Evolutionary conservation across 2,329 filamentous ascomycete genomes (phyloP), one percentile per base, ranked within the genome.

Genomic region (Fusarium buxicola): DNA sequence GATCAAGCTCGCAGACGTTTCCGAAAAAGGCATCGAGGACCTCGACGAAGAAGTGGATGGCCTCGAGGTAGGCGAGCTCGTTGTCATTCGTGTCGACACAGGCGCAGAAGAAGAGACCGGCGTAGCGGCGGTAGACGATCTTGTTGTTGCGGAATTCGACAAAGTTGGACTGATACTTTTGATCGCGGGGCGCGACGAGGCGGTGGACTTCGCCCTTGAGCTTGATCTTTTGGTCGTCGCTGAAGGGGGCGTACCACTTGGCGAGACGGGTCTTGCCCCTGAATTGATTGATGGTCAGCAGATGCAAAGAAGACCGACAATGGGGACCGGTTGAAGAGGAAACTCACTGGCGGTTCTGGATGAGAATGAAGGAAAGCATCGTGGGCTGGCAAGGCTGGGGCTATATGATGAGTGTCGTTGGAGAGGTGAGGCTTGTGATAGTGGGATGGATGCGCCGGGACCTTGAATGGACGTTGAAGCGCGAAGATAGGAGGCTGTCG

Each of bases 81-180:
- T 98, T 99, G 79, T 99, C 95, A 78, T 97, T 98, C 47, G 94
- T 96, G 80, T 99, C 95, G 75, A 99, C 95, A 79, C 95, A 98
- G 50, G 94, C 96, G 83, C 95, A 99, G 83, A 99, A 99, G 86
- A 99, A 99, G 57, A 99, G 88, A 1, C 95, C 95, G 0, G 95
- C 95, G 80, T 99, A 99, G 63, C 95, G 91, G 39, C 96, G 90
- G 82, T 99, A 99, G 50, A 99, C 92, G 71, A 99, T 91, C 82
- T 97, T 98, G 76, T 94, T 93, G 80, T 93, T 92, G 68, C 92
- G 91, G 81, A 91, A 90, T 80, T 99, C 95, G 84, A 99, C 95
- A 74, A 99, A 99, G 82, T 99, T 99, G 80, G 93, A 97, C 78
- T 99, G 95, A 83, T 99, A 97, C 77, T 99, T 99, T 76, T 99